Evolutionary conservation across 306 rosid genomes (phyloP), one percentile per base, ranked within the genome.

Genomic region (Castanopsis chinensis): DNA sequence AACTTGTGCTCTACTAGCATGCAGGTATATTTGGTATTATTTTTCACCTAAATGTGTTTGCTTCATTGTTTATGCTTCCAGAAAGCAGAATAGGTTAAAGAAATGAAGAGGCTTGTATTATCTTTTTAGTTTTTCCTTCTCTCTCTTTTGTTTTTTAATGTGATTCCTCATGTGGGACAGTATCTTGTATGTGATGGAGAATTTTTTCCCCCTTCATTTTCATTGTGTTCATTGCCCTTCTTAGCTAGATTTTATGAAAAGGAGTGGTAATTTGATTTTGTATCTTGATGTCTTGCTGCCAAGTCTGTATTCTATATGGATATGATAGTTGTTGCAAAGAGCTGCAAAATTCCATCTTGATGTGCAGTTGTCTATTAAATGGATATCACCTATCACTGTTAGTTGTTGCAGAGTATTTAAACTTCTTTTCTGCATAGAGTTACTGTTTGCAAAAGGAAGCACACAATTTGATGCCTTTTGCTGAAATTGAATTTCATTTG

Each of bases 91-190:
- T 94, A 90, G 92, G 81, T 86, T 79, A 45, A 74, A 83, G 86
- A 85, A 86, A 87, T 83, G 85, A 78, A 83, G 84, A 88, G 91
- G 94, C 79, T 83, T 92, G 97, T 92, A 86, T 81, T 58, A 84
- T 87, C 64, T 61, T 61, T 84, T 61, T 84, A 80, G 85, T 73
- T 8, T 58, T 77, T 71, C 27, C 51, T 68, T 23, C 33, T 61
- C 59, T 57, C 69, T 53, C 52, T 68, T 18, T 30, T 63, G 45
- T 55, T 23, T 18, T 28, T 52, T 30, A 5, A 12, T 70, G 81
- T 73, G 78, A 41, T 77, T 72, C 32, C 71, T n/a, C 72, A 30
- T 45, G 67, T 45, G 60, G 76, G 73, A 54, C 75, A 23, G 76
- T 76, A 19, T 63, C 72, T 77, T 86, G 80, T 76, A 83, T 81